A percentile compares a stretch with the other conserved stretches of the same genome.
Evolutionary conservation across 306 rosid species (phyloP).

Genomic region (Citrullus amarus): DNA sequence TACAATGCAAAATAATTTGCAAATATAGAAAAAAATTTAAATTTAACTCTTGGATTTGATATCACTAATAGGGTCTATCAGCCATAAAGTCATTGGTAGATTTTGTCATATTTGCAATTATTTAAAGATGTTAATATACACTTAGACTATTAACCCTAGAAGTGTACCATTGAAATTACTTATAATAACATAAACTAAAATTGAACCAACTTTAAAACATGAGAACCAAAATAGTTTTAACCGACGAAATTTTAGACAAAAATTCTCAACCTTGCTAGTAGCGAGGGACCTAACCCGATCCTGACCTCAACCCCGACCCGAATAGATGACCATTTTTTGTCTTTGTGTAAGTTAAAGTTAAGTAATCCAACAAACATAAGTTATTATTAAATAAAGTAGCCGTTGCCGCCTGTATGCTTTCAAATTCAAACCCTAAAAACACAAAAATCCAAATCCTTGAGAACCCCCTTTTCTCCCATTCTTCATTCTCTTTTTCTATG

Average conservation of each 20-base stretch:
- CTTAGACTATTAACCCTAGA: no score
- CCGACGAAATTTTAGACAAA: neutral
- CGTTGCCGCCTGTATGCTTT: conserved; percentile 74
- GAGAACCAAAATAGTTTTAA: no score
- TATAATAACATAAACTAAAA: no score
- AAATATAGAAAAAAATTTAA: no score
- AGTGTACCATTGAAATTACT: no score
- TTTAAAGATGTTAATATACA: no score
- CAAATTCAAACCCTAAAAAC: conserved; percentile 47
- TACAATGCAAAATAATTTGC: no score
- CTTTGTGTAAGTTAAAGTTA: neutral
- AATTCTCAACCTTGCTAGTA: neutral
- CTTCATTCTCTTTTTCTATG: neutral
- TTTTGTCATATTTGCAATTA: no score
- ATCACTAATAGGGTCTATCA: no score
- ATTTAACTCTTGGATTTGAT: no score
- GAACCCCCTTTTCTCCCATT: neutral
- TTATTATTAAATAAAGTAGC: conserved; percentile 24
- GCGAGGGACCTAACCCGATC: neutral
- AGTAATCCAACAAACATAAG: neutral
- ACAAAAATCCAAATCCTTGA: neutral
- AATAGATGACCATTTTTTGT: neutral
- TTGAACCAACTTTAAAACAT: no score
- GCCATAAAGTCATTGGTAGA: no score
- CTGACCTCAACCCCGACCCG: neutral